Evolutionary conservation across 2,329 filamentous ascomycete species (phyloP).

Genomic region (Neofusicoccum ribis): DNA sequence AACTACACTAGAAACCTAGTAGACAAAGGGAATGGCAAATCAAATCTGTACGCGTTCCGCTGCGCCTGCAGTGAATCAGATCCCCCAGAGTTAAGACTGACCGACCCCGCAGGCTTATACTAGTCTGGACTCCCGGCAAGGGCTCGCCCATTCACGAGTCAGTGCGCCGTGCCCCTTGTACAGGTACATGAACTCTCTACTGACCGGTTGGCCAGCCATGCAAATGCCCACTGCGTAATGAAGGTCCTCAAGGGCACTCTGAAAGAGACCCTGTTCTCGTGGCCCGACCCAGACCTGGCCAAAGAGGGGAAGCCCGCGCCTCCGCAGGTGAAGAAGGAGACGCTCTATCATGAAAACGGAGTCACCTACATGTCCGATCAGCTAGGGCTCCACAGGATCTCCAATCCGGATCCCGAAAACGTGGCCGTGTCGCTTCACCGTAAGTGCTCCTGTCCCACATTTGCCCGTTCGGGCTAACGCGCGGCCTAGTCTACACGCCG

Average conservation of each 20-base stretch:
- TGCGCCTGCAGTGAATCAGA: background rate
- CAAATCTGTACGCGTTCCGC: conserved; percentile 57
- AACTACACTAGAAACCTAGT: conserved; percentile 87
- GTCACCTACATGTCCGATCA: conserved; percentile 91
- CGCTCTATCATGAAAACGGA: conserved; percentile 66
- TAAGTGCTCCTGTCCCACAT: conserved; percentile 38
- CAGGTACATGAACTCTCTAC: background rate
- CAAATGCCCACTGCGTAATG: conserved; percentile 88
- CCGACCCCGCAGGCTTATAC: conserved; percentile 62
- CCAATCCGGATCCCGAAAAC: conserved; percentile 69
- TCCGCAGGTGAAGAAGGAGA: conserved; percentile 66
- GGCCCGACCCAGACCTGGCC: conserved; percentile 56
- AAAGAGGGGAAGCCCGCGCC: conserved; percentile 52
- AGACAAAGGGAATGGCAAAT: conserved; percentile 83
- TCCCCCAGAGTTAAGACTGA: conserved; percentile 24
- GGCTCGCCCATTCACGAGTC: conserved; percentile 80
- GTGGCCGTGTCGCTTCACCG: conserved; percentile 82
- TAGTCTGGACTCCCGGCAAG: conserved; percentile 87
- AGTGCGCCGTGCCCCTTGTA: conserved; percentile 21
- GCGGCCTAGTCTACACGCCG: conserved; percentile 70
- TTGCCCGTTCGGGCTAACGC: conserved; percentile 12
- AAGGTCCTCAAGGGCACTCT: conserved; percentile 77
- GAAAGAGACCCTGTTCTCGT: conserved; percentile 78
- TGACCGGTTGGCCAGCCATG: conserved; percentile 36
- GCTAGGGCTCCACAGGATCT: conserved; percentile 80